These are phyloP conservation scores for Leccinum longicurvipes DNA, from an alignment of 768 basidiomycete genomes.

Conservation along the genomic window DNA sequence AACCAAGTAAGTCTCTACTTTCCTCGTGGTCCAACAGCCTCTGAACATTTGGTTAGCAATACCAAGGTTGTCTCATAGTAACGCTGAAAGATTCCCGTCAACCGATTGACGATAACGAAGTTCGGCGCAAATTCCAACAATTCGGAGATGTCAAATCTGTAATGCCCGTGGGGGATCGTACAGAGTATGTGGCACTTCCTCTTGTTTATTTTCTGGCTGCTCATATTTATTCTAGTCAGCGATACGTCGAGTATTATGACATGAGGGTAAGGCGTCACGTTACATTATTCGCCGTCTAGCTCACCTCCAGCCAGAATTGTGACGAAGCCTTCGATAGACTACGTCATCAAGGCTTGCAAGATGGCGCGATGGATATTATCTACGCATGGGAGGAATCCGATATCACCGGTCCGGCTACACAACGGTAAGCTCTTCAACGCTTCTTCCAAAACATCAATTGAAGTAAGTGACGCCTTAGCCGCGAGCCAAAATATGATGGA, in stretches of 20 bases:
- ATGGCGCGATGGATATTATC: slow-evolving; percentile 84
- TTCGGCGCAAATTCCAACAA: slow-evolving; percentile 80
- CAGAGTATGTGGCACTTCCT: slow-evolving; percentile 43
- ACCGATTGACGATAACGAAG: slow-evolving; percentile 78
- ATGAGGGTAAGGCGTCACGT: slow-evolving; percentile 54
- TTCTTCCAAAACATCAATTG: slow-evolving; percentile 1
- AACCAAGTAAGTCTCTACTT: slow-evolving; percentile 61
- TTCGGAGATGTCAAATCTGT: slow-evolving; percentile 90
- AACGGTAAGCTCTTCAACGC: slow-evolving; percentile 30
- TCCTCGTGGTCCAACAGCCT: not conserved
- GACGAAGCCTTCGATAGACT: slow-evolving; percentile 78
- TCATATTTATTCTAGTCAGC: slow-evolving; percentile 53
- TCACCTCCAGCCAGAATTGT: slow-evolving; percentile 50
- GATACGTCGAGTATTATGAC: slow-evolving; percentile 94
- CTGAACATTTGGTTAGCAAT: slow-evolving; percentile 43
- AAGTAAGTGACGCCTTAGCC: slow-evolving; percentile 14
- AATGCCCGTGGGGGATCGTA: slow-evolving; percentile 57
- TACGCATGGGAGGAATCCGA: slow-evolving; percentile 82
- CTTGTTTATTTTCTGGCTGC: not conserved
- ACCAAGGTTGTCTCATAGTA: slow-evolving; percentile 83
- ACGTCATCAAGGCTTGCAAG: slow-evolving; percentile 73
- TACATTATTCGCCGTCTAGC: not conserved
- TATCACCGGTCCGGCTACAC: slow-evolving; percentile 44
- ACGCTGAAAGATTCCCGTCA: slow-evolving; percentile 71
- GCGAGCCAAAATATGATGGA: slow-evolving; percentile 35